A percentile compares a stretch with the other conserved stretches of the same genome.
Evolutionary conservation across 257 asterid species (phyloP).

Genomic region (Solanum pinnatisectum): DNA sequence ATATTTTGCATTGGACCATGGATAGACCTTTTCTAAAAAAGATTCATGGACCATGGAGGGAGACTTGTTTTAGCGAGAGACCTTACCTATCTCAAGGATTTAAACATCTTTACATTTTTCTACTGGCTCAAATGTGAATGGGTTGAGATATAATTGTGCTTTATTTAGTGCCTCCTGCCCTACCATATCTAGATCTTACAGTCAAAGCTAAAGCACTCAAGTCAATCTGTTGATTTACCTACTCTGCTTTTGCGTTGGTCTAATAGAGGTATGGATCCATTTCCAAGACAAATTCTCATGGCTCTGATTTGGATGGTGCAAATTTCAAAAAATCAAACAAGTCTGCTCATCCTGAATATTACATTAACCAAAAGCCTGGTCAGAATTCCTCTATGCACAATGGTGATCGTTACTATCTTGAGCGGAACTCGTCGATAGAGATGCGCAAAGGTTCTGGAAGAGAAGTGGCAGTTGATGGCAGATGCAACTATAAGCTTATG

Average conservation of each 20-base stretch:
- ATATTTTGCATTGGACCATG: neutral
- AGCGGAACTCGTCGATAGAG: slow-evolving; percentile 24
- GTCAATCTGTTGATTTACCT: neutral
- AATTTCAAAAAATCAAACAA: slow-evolving; percentile 21
- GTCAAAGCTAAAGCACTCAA: neutral
- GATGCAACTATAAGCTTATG: slow-evolving; percentile 27
- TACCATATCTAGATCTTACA: neutral
- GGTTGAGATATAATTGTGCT: neutral
- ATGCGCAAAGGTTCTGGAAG: slow-evolving; percentile 28
- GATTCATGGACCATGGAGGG: neutral
- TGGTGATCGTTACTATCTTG: slow-evolving; percentile 25
- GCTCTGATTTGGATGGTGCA: slow-evolving; percentile 29
- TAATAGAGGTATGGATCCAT: slow-evolving; percentile 30
- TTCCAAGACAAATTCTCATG: slow-evolving; percentile 28
- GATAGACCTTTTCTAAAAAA: neutral
- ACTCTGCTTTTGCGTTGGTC: neutral
- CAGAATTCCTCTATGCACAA: slow-evolving; percentile 16
- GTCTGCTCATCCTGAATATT: slow-evolving; percentile 35
- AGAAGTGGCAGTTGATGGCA: slow-evolving; percentile 16
- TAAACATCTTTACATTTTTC: neutral
- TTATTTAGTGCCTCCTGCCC: neutral
- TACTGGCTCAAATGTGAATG: neutral
- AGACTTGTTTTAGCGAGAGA: neutral
- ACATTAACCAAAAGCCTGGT: slow-evolving; percentile 25
- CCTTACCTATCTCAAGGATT: neutral